Evolutionary conservation across 768 basidiomycete species (phyloP), one percentile per base, ranked within the genome.

Genomic region (Pisolithus sp.): DNA sequence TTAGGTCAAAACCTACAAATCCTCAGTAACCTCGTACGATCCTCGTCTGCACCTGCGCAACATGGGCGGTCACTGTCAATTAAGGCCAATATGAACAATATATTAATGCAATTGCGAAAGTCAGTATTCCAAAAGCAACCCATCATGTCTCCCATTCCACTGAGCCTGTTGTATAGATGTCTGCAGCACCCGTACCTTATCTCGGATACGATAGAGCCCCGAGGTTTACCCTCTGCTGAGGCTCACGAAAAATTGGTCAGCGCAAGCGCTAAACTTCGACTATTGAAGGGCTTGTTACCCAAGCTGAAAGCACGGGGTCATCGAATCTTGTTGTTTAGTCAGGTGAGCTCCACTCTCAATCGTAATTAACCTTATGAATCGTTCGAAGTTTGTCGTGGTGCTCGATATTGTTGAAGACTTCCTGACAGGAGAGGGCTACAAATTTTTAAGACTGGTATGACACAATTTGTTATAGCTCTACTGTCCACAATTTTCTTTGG

Each of bases 151-250:
- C 31, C 20, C 51, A 13, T 54, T n/a, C 36, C 53, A 23, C 49
- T 36, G 23, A 42, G 17, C 10, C 28, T 15, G 26, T 42, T 21
- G 41, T 39, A 13, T 45, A 92, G 89, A 68, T 92, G 89, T 65
- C 69, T 93, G 15, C 93, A 95, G 70, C 93, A 96, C 67, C 93
- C 93, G 0, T 95, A 95, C 63, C 76, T 95, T 46, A 84, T 89
- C 50, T 83, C 81, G 12, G 76, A 81, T 48, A 82, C 83, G 40
- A 85, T 97, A 20, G 94, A 96, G 58, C 86, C 89, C 47, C 72
- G 69, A 36, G 80, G 77, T 15, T 62, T 93, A 21, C 58, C 77
- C 13, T 59, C 67, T 2, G 64, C 64, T 40, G 87, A 88, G 58
- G 77, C 79, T 18, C 93, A 96, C 57, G 81, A 83, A 39, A 86